Base-by-base conservation (phyloP, 345 rosid genomes). In the Nasturtium officinale region DNA sequence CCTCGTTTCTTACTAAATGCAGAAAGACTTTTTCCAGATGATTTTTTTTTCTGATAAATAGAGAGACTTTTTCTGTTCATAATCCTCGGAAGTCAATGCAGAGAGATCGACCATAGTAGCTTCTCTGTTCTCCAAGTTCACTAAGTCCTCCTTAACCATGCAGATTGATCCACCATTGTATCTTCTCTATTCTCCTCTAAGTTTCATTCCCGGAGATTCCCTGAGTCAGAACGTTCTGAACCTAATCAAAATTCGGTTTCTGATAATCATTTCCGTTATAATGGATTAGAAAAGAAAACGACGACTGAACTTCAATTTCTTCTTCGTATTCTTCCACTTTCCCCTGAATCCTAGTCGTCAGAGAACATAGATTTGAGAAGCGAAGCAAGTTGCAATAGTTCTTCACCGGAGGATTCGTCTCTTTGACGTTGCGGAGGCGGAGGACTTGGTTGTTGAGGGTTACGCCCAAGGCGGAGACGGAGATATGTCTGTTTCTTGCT, bases 401-500 rank as follows among this genome's bases (percentile, higher is more conserved):
- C 97, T 37, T 84, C 85, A 28, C 69, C 78, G 21, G 80, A 79
- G 23, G 81, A 77, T 8, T 67, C 65, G 57, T 61, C 78, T 35
- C 64, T 51, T 15, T 18, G 64, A 15, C 53, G 74, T 45, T 75
- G 84, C 62, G 79, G 53, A 21, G 81, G 76, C 28, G 73, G 67
- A 64, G 75, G 66, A 17, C 52, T 29, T 47, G 78, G 52, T 20
- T 59, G 76, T 56, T 78, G 65, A 43, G 57, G 75, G 78, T 75
- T 72, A 16, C 94, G 95, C 35, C 85, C 90, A 1, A 94, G 85
- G 54, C 93, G 95, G 72, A 94, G 88, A 35, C 93, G 96, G 55
- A 80, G 91, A 85, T 87, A 94, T 57, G 99, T 94, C 69, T 94
- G 99, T 35, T 88, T 91, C 53, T 90, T 91, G 78, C 96, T 88